Conservation (phyloP, 768 basidiomycete species). For the Gautieria morchelliformis region DNA sequence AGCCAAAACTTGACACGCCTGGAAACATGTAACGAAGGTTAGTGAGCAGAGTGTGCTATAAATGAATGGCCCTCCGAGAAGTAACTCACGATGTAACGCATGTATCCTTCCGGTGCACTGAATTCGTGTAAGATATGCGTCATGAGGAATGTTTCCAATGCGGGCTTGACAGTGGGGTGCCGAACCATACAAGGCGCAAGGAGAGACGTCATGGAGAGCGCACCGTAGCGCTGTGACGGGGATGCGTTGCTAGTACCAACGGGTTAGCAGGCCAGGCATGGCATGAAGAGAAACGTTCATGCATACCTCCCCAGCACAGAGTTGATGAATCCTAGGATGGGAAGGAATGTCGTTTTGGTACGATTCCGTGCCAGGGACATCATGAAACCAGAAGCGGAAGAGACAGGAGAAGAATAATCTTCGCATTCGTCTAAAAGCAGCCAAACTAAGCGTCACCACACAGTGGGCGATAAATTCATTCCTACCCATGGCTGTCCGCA, state of each 20-base stretch:
- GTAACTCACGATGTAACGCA: conserved; percentile 63
- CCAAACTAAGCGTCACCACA: neutral
- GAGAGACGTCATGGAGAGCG: conserved; percentile 71
- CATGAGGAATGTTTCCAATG: conserved; percentile 70
- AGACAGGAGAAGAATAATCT: conserved; percentile 63
- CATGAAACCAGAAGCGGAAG: conserved; percentile 74
- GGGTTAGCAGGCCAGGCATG: neutral
- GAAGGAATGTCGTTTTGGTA: conserved; percentile 73
- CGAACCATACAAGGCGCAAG: conserved; percentile 75
- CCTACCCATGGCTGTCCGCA: conserved; percentile 66
- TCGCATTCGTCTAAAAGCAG: conserved; percentile 64
- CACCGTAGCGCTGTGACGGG: conserved; percentile 69
- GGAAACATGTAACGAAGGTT: neutral
- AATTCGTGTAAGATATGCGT: conserved; percentile 72
- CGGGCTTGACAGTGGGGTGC: conserved; percentile 68
- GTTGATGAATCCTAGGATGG: conserved; percentile 72
- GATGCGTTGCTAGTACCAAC: conserved; percentile 31
- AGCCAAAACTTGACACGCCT: conserved; percentile 75
- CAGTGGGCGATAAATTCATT: neutral
- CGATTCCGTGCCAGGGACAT: conserved; percentile 69
- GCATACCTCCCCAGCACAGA: conserved; percentile 57
- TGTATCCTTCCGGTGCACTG: conserved; percentile 51
- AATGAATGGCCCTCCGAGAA: neutral
- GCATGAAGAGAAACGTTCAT: neutral
- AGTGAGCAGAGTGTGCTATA: too few relatives aligned